Conservation (phyloP, 306 rosid genomes). For the Crataegus laevigata region DNA sequence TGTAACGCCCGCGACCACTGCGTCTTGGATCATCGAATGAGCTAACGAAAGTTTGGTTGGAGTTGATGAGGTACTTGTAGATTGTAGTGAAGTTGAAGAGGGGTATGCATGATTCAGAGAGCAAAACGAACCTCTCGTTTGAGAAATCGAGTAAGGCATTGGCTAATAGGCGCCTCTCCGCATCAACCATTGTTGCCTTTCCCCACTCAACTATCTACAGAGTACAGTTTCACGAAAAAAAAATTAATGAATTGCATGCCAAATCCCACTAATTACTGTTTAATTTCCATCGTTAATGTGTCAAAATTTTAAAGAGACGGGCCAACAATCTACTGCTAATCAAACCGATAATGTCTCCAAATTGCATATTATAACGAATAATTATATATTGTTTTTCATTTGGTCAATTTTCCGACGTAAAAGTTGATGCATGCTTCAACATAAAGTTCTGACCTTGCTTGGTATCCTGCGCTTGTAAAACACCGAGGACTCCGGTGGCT, state of each 20-base stretch:
- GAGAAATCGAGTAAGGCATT: conserved; percentile 45
- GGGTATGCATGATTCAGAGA: conserved; percentile 42
- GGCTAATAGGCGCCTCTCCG: conserved; percentile 33
- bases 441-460: conserved; percentile 23
- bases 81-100: conserved; percentile 32
- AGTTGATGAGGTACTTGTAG: conserved; percentile 29
- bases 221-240: neutral
- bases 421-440: no score
- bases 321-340: no score
- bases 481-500: conserved; percentile 22
- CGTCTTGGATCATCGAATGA: conserved; percentile 18
- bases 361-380: no score
- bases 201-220: conserved; percentile 39
- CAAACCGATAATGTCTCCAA: no score
- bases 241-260: neutral
- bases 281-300: neutral
- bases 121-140: conserved; percentile 38
- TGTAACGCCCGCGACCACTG: conserved; percentile 25
- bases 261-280: neutral
- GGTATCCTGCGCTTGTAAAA: conserved; percentile 31
- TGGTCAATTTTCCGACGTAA: no score
- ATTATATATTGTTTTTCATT: no score
- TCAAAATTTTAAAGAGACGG: neutral
- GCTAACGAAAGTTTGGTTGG: conserved; percentile 30
- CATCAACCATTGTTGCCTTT: conserved; percentile 24